A percentile compares a stretch with the other conserved stretches of the same genome.
phyloP scores from a whole-genome alignment of 495 filamentous ascomycete species.

The Daldinia vernicosa region DNA sequence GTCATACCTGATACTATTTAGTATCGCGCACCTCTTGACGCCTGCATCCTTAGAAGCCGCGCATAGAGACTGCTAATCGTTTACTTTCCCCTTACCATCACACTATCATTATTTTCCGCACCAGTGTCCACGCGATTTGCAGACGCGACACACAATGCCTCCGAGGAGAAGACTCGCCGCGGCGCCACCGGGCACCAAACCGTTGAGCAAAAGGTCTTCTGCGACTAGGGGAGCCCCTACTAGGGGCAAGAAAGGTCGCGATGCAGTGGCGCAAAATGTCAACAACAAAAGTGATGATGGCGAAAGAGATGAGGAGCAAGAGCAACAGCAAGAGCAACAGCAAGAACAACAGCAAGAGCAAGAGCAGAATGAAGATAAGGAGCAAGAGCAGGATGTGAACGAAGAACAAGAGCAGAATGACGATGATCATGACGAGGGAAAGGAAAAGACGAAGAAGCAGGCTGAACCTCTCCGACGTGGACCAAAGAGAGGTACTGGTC shows the following conservation, averaged over 20 bases:
- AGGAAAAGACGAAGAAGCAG: neutral
- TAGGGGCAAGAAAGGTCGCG: neutral
- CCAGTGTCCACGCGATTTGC: neutral
- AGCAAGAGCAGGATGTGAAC: neutral
- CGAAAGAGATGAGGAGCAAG: neutral
- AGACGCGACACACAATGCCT: constrained; percentile 28
- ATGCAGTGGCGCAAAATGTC: neutral
- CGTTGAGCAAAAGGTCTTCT: neutral
- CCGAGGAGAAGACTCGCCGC: constrained; percentile 18
- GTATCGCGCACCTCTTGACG: neutral
- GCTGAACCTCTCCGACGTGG: neutral
- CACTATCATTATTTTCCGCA: neutral
- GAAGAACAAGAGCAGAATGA: neutral
- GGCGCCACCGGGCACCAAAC: neutral
- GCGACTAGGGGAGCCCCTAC: no score
- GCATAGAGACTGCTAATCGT: neutral
- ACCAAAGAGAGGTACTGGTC: no score
- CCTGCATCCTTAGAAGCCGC: neutral
- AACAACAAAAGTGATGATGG: neutral
- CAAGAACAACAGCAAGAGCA: no score
- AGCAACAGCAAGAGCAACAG: no score
- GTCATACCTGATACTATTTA: neutral
- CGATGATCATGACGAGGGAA: no score
- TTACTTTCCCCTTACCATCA: neutral
- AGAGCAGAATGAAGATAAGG: neutral